These are phyloP conservation scores for Brasenia schreberi DNA, from an alignment of 164 flowering plant genomes.

Conservation along the genomic window DNA sequence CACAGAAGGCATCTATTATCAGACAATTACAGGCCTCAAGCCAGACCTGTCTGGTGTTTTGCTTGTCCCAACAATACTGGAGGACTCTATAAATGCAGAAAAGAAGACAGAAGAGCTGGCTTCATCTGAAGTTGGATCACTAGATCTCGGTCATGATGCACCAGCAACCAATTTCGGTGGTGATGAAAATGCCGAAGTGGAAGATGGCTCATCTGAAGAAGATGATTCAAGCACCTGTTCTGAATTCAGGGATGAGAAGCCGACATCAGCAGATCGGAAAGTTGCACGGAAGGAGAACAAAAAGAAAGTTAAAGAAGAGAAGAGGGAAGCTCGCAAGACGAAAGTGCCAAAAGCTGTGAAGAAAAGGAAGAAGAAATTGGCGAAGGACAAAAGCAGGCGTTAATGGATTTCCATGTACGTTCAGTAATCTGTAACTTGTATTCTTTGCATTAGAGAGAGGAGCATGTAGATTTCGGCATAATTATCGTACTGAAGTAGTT, in stretches of 20 bases:
- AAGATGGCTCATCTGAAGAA: slow-evolving; percentile 24
- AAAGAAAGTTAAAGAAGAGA: slow-evolving; percentile 95
- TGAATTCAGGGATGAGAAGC: slow-evolving; percentile 12
- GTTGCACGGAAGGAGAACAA: slow-evolving; percentile 90
- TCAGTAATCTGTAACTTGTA: too few species aligned
- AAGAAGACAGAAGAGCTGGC: neutral
- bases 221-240: slow-evolving; percentile 17
- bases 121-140: neutral
- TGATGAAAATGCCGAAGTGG: slow-evolving; percentile 29
- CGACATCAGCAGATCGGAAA: slow-evolving; percentile 37
- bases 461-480: too few species aligned
- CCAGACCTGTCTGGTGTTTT: slow-evolving; percentile 33
- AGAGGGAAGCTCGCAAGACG: slow-evolving; percentile 79
- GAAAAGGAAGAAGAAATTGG: slow-evolving; percentile 78
- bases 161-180: slow-evolving; percentile 10
- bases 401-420: neutral
- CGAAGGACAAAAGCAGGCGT: slow-evolving; percentile 34
- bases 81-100: neutral
- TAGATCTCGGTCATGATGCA: slow-evolving; percentile 6
- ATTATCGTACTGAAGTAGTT: too few species aligned
- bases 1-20: slow-evolving; percentile 63
- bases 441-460: too few species aligned
- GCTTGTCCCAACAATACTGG: slow-evolving; percentile 8
- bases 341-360: slow-evolving; percentile 86
- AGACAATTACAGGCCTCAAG: slow-evolving; percentile 77